phyloP scores from a whole-genome alignment of 2,329 filamentous ascomycete genomes.

The Emericellopsis cladophorae region DNA sequence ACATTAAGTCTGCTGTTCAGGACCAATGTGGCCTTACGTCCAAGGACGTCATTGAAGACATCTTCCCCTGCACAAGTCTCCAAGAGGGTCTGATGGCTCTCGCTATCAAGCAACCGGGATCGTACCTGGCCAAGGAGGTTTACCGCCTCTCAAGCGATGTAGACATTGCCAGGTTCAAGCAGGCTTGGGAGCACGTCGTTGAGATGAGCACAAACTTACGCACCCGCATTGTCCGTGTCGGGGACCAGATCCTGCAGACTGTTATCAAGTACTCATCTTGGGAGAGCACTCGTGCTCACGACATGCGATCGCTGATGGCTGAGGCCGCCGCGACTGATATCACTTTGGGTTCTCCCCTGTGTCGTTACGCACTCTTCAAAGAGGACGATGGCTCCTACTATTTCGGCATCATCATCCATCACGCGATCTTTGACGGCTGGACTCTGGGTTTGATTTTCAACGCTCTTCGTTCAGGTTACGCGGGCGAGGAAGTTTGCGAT shows the following conservation, averaged over 20 bases:
- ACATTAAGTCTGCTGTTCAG: neutral
- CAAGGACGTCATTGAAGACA: slow-evolving; percentile 10
- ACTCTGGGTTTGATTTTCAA: slow-evolving; percentile 51
- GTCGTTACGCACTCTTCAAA: neutral
- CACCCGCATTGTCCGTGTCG: slow-evolving; percentile 4
- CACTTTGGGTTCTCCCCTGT: neutral
- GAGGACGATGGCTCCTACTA: slow-evolving; percentile 1
- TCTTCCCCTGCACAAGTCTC: slow-evolving; percentile 21
- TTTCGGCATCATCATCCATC: slow-evolving; percentile 12
- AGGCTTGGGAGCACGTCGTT: slow-evolving; percentile 4
- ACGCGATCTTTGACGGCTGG: slow-evolving; percentile 30
- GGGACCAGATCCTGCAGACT: slow-evolving; percentile 3
- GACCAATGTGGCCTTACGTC: neutral
- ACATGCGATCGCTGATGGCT: neutral
- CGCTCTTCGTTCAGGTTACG: neutral
- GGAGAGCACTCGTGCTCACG: neutral
- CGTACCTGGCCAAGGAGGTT: slow-evolving; percentile 9
- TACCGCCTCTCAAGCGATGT: neutral
- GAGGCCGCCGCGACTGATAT: neutral
- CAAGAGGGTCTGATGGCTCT: slow-evolving; percentile 23
- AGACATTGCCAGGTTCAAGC: neutral
- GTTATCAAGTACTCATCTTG: slow-evolving; percentile 5
- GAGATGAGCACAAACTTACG: slow-evolving; percentile 2
- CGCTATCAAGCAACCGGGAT: slow-evolving; percentile 13
- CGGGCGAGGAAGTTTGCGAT: neutral